Percentiles rank a stretch among this genome's conserved stretches.
phyloP scores from a whole-genome alignment of 2,329 filamentous ascomycete genomes.

The Xylariaceae sp. region DNA sequence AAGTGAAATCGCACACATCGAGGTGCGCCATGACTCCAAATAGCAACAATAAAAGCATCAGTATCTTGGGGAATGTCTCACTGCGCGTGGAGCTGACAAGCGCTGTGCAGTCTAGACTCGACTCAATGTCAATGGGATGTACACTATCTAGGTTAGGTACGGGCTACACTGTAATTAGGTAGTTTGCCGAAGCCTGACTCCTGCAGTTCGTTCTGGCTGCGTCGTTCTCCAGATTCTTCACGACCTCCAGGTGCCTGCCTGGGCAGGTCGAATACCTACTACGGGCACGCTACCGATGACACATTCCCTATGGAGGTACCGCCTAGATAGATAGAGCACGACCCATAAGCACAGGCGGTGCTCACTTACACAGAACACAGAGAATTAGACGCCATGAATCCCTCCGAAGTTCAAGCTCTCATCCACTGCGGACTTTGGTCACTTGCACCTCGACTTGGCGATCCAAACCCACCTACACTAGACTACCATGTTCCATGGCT shows the following conservation, averaged over 20 bases:
- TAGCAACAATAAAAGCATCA: conserved; percentile 6
- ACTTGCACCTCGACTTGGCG: conserved; percentile 4
- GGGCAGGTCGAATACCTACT: background rate
- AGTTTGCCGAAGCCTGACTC: conserved; percentile 7
- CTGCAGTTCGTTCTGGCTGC: background rate
- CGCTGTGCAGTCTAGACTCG: conserved; percentile 9
- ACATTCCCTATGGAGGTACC: no score
- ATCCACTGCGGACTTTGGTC: conserved; percentile 1
- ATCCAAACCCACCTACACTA: background rate
- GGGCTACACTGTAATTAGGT: no score
- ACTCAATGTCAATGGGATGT: background rate
- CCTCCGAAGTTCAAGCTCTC: conserved; percentile 1
- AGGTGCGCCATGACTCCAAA: conserved; percentile 12
- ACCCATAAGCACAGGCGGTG: conserved; percentile 14
- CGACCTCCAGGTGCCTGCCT: background rate
- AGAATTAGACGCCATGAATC: conserved; percentile 14
- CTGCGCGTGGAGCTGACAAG: conserved; percentile 10
- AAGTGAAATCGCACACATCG: conserved; percentile 6
- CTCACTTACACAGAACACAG: conserved; percentile 17
- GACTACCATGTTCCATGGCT: background rate
- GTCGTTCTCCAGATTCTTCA: background rate
- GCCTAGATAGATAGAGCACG: background rate
- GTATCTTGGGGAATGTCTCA: conserved; percentile 15
- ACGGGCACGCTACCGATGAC: no score
- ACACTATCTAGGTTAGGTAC: background rate